Conservation (phyloP, 192 early-diverging fungal genomes). For the Glomus cerebriforme region DNA sequence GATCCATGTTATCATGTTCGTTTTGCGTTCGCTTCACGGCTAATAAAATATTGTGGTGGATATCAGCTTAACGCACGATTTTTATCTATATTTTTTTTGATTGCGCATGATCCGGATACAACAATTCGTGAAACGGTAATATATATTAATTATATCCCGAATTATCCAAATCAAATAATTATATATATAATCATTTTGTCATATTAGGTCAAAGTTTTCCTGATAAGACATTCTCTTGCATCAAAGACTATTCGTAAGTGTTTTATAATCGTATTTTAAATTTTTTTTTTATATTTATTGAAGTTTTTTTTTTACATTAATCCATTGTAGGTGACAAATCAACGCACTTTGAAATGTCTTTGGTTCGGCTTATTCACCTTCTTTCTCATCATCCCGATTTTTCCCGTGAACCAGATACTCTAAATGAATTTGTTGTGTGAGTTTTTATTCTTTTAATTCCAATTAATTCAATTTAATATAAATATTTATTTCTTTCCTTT, state of each 20-base stretch:
- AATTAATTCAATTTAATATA: not conserved
- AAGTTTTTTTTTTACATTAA: not conserved
- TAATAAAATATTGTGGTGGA: conserved; percentile 69
- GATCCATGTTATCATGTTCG: conserved; percentile 85
- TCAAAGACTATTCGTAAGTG: conserved; percentile 9
- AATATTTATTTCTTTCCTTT: conserved; percentile 14
- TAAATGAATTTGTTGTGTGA: conserved; percentile 53
- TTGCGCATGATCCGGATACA: conserved; percentile 84
- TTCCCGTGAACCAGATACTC: conserved; percentile 44
- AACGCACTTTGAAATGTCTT: conserved; percentile 58
- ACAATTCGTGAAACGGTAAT: conserved; percentile 64
- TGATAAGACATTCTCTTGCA: not conserved
- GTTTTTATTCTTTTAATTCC: not conserved
- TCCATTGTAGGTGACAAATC: conserved; percentile 35
- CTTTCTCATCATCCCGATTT: conserved; percentile 90
- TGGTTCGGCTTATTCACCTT: conserved; percentile 69
- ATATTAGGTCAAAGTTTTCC: not conserved
- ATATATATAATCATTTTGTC: not conserved
- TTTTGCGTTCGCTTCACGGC: conserved; percentile 63
- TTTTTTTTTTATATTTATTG: not conserved
- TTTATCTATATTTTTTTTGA: conserved; percentile 70
- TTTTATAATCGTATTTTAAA: not conserved
- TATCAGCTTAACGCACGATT: conserved; percentile 70
- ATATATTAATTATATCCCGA: conserved; percentile 41
- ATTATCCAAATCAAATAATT: not conserved